phyloP scores from a whole-genome alignment of 169 alveolate species.

The Eimeria sp. region DNA sequence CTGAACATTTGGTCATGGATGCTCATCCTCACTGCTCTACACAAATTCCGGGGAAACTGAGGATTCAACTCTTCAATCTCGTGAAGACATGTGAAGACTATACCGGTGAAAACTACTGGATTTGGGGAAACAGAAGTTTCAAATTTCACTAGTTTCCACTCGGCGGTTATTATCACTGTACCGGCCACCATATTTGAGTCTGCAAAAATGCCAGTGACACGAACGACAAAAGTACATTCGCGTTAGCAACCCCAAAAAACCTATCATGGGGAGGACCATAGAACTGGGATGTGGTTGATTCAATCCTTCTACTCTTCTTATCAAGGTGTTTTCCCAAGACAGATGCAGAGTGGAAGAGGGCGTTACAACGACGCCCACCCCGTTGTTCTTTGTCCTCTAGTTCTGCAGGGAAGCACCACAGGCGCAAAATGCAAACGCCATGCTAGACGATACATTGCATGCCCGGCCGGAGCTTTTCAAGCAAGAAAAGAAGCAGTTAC shows the following conservation, averaged over 20 bases:
- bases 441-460: neutral
- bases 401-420: constrained; percentile 8
- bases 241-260: neutral
- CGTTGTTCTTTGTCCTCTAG: constrained; percentile 16
- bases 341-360: neutral
- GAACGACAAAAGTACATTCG: neutral
- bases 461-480: neutral
- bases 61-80: neutral
- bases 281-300: neutral
- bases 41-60: neutral
- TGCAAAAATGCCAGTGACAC: constrained; percentile 4
- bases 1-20: neutral
- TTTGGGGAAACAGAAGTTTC: constrained; percentile 41
- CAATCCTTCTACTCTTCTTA: neutral
- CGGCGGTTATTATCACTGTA: neutral
- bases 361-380: neutral
- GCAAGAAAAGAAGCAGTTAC: neutral
- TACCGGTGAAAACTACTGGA: constrained; percentile 60
- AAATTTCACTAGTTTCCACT: constrained; percentile 22
- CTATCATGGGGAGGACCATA: neutral
- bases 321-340: neutral
- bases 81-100: neutral
- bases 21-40: neutral
- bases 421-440: neutral
- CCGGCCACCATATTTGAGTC: constrained; percentile 74